Evolutionary conservation across 75 land plant genomes (phyloP).

Genomic region (Chamaecyparis obtusa): DNA sequence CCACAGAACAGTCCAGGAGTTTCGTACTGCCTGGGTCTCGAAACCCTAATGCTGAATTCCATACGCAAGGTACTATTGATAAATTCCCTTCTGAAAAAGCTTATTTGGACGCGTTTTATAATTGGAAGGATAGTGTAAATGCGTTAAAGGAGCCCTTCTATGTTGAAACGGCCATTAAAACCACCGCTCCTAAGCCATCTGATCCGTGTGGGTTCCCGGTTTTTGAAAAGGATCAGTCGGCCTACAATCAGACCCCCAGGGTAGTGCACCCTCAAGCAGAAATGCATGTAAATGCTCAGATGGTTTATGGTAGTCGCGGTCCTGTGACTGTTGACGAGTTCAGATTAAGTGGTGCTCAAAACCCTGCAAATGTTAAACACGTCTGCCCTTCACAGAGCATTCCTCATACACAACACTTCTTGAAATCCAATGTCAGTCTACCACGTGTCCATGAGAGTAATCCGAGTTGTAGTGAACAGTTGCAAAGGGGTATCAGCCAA

Average conservation of each 20-base stretch:
- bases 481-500: neutral
- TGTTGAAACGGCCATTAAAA: neutral
- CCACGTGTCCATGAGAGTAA: neutral
- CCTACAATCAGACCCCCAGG: neutral
- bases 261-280: neutral
- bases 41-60: neutral
- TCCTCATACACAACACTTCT: neutral
- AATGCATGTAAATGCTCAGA: neutral
- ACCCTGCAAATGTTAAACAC: neutral
- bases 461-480: neutral
- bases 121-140: neutral
- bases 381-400: neutral
- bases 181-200: neutral
- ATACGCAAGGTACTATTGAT: neutral
- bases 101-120: neutral
- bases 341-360: neutral
- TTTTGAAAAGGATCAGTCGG: neutral
- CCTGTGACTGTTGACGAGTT: neutral
- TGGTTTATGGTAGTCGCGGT: neutral
- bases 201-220: neutral
- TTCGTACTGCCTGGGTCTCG: neutral
- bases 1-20: neutral
- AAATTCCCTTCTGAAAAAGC: neutral
- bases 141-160: neutral
- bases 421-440: neutral